A percentile compares a stretch with the other conserved stretches of the same genome.
These are phyloP conservation scores for Neurospora tetraspora DNA, from an alignment of 495 filamentous ascomycete genomes.

Conservation along the genomic window DNA sequence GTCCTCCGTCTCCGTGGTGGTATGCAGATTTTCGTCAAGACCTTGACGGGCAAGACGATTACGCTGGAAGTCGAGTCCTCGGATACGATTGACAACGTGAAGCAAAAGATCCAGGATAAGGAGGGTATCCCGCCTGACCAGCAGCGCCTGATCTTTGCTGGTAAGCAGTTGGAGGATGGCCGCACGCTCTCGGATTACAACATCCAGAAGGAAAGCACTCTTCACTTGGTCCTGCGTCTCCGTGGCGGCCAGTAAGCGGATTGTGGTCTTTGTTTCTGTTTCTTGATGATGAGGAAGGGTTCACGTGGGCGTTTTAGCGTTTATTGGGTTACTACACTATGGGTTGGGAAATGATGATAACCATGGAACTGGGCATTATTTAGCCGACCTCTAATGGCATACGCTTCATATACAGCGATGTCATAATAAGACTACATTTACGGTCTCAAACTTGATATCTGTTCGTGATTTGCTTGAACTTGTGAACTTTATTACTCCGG, in stretches of 20 bases:
- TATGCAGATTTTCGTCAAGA: constrained; percentile 96
- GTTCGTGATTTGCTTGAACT: background rate
- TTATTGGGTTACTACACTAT: background rate
- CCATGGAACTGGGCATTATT: background rate
- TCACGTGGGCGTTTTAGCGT: background rate
- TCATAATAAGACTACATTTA: background rate
- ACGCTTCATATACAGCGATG: background rate
- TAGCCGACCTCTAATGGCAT: background rate
- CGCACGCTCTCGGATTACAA: constrained; percentile 82
- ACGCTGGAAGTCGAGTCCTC: constrained; percentile 82
- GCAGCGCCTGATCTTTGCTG: constrained; percentile 83
- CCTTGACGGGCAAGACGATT: constrained; percentile 85
- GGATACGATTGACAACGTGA: constrained; percentile 90
- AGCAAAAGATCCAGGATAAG: constrained; percentile 89
- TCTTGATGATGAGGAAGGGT: constrained; percentile 10
- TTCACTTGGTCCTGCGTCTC: constrained; percentile 80
- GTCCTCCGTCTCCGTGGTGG: constrained; percentile 96
- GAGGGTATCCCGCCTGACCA: constrained; percentile 86
- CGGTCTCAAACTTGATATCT: background rate
- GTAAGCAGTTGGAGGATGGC: constrained; percentile 84
- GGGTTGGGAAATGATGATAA: background rate
- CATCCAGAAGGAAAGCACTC: constrained; percentile 86
- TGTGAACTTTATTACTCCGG: background rate
- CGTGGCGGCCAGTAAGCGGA: constrained; percentile 65
- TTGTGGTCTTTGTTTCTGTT: constrained; percentile 6